These are phyloP conservation scores for Suillus clintonianus DNA, from an alignment of 768 basidiomycete genomes.

Conservation along the genomic window DNA sequence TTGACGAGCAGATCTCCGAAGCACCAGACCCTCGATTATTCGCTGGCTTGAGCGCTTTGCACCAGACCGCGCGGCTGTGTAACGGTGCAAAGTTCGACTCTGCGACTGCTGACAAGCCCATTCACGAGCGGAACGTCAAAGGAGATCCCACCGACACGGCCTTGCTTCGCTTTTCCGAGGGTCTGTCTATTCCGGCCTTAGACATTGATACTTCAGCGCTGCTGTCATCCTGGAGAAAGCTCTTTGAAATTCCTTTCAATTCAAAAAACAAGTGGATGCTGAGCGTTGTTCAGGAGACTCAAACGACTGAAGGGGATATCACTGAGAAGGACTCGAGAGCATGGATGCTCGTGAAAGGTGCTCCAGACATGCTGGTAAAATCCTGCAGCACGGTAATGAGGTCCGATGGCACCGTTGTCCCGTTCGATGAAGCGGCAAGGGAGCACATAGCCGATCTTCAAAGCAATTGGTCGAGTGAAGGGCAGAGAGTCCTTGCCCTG, in stretches of 20 bases:
- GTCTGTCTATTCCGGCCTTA: slow-evolving; percentile 23
- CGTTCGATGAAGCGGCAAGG: slow-evolving; percentile 25
- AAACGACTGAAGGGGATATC: slow-evolving; percentile 11
- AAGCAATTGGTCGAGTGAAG: slow-evolving; percentile 46
- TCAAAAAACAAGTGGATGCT: slow-evolving; percentile 64
- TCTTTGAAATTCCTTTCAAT: slow-evolving; percentile 45
- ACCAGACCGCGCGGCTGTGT: slow-evolving; percentile 52
- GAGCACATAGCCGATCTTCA: slow-evolving; percentile 28
- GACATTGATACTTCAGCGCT: slow-evolving; percentile 24
- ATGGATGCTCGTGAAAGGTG: slow-evolving; percentile 57
- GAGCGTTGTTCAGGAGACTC: slow-evolving; percentile 35
- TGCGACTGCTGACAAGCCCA: slow-evolving; percentile 20
- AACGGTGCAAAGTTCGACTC: slow-evolving; percentile 56
- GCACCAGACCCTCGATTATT: slow-evolving; percentile 13
- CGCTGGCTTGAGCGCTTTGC: slow-evolving; percentile 30
- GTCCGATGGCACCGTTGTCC: slow-evolving; percentile 34
- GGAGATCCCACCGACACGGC: slow-evolving; percentile 58
- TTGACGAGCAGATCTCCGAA: slow-evolving; percentile 15
- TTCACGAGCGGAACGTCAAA: slow-evolving; percentile 37
- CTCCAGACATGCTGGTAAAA: slow-evolving; percentile 54
- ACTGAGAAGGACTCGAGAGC: slow-evolving; percentile 11
- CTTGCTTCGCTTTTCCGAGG: slow-evolving; percentile 50
- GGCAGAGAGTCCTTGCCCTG: slow-evolving; percentile 56
- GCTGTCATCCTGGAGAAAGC: slow-evolving; percentile 21
- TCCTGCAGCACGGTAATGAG: slow-evolving; percentile 37